Evolutionary conservation across 345 rosid genomes (phyloP).

Genomic region (Syzygium grande): DNA sequence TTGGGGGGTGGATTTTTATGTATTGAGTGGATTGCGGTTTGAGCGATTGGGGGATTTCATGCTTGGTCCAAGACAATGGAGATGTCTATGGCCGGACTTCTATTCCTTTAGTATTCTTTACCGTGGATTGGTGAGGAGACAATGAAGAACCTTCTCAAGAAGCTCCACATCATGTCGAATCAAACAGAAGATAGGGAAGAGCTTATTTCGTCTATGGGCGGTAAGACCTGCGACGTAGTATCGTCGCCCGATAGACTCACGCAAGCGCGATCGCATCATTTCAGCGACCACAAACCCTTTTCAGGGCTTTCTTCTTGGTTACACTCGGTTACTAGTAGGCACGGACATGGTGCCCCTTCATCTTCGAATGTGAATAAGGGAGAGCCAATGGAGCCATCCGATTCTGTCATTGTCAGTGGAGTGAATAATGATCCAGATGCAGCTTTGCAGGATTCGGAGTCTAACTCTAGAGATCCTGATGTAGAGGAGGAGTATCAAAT

Average conservation of each 20-base stretch:
- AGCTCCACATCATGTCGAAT: constrained; percentile 61
- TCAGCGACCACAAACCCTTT: constrained; percentile 53
- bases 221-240: constrained; percentile 34
- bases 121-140: constrained; percentile 17
- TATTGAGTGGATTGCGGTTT: constrained; percentile 6
- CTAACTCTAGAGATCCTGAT: constrained; percentile 67
- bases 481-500: constrained; percentile 87
- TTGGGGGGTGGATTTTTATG: constrained; percentile 1
- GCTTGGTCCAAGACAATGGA: constrained; percentile 65
- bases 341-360: constrained; percentile 47
- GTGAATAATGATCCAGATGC: constrained; percentile 4
- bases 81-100: constrained; percentile 47
- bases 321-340: constrained; percentile 58
- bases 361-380: constrained; percentile 44
- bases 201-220: constrained; percentile 48
- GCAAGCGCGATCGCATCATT: constrained; percentile 26
- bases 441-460: constrained; percentile 42
- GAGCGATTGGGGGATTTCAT: constrained; percentile 21
- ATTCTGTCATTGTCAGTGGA: constrained; percentile 26
- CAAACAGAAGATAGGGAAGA: constrained; percentile 58
- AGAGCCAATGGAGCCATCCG: constrained; percentile 40
- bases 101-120: constrained; percentile 37
- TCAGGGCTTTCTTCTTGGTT: constrained; percentile 80
- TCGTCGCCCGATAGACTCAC: constrained; percentile 35
- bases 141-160: constrained; percentile 91